phyloP scores from a whole-genome alignment of 345 rosid species.

The Corchorus olitorius region DNA sequence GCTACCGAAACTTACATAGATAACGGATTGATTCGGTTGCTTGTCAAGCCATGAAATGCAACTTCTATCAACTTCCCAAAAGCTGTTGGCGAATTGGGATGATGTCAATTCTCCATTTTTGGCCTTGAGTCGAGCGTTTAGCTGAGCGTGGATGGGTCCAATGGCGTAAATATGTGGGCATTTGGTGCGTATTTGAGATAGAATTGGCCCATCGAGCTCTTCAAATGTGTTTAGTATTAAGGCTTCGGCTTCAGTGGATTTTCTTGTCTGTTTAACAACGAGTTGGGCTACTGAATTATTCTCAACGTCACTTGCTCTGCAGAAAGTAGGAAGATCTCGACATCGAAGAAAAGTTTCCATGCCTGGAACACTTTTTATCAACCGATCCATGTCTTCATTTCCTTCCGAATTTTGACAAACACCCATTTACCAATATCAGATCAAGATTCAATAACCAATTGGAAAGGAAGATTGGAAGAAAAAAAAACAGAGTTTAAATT shows the following conservation, averaged over 20 bases:
- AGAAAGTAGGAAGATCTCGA: constrained; percentile 44
- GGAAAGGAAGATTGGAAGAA: too few species aligned
- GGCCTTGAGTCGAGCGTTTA: constrained; percentile 27
- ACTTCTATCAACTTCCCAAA: constrained; percentile 41
- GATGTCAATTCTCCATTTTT: not conserved
- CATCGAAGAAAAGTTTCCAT: constrained; percentile 35
- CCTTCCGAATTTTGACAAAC: not conserved
- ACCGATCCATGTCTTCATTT: constrained; percentile 25
- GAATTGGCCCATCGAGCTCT: constrained; percentile 55
- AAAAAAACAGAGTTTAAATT: too few species aligned
- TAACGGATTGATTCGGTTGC: constrained; percentile 39
- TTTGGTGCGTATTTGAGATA: constrained; percentile 42
- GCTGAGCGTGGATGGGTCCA: constrained; percentile 56
- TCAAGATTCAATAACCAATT: too few species aligned
- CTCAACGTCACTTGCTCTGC: constrained; percentile 19
- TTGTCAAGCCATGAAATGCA: constrained; percentile 53
- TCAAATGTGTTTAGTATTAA: constrained; percentile 69
- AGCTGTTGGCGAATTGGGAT: constrained; percentile 29
- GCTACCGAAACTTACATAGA: constrained; percentile 61
- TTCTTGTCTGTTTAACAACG: not conserved
- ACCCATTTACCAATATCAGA: not conserved
- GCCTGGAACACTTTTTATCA: constrained; percentile 22
- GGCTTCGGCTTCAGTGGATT: constrained; percentile 37
- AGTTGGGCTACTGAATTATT: not conserved
- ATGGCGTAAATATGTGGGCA: constrained; percentile 48